These are phyloP conservation scores for Closterium sp. DNA, from an alignment of 139 green algal species.

Conservation along the genomic window DNA sequence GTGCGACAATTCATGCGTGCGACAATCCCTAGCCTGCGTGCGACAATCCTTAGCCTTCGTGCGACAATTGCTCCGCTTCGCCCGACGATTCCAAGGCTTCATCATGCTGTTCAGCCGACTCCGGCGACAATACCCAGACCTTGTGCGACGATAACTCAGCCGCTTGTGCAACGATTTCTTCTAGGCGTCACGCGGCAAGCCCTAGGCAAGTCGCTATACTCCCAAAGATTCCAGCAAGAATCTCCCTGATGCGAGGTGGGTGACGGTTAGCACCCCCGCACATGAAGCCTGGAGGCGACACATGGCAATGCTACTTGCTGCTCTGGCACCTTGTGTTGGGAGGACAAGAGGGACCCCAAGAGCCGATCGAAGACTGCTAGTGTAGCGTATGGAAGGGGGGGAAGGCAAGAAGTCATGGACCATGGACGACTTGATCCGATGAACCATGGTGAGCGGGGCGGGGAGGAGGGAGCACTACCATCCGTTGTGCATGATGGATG, in stretches of 20 bases:
- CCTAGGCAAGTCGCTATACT: not conserved
- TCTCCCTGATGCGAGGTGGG: not conserved
- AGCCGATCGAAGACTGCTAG: too few relatives aligned
- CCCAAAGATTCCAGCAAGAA: not conserved
- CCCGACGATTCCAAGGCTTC: not conserved
- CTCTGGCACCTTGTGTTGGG: too few relatives aligned
- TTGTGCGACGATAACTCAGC: not conserved
- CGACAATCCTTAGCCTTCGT: not conserved
- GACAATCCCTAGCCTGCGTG: not conserved
- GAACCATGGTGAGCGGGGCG: too few relatives aligned
- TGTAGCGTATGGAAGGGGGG: too few relatives aligned
- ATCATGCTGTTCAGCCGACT: not conserved
- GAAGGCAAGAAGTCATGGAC: too few relatives aligned
- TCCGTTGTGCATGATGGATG: too few relatives aligned
- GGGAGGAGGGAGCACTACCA: too few relatives aligned
- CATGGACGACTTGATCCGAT: too few relatives aligned
- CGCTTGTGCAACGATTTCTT: too few relatives aligned
- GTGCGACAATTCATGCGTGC: not conserved
- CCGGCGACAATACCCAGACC: not conserved
- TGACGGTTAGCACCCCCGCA: not conserved
- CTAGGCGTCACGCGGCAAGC: not conserved
- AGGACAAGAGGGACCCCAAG: too few relatives aligned
- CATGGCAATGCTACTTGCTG: too few relatives aligned
- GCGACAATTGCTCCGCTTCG: not conserved
- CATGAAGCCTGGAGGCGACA: not conserved